These are phyloP conservation scores for Vaccinium macrocarpon DNA, from an alignment of 148 eudicot species.

Conservation along the genomic window DNA sequence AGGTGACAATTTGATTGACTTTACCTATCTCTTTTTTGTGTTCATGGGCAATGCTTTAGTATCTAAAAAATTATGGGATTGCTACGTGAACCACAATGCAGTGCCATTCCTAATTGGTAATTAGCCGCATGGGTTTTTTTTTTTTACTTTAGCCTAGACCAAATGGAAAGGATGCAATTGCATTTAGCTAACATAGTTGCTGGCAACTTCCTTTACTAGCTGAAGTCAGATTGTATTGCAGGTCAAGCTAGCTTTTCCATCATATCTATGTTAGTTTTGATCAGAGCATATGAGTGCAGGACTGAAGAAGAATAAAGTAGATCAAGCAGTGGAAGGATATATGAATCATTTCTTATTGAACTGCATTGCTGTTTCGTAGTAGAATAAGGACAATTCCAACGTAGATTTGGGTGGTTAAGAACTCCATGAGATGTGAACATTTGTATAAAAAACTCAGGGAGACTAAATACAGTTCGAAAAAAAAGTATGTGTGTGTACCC, in stretches of 20 bases:
- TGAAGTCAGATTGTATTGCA: background rate
- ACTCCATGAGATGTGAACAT: background rate
- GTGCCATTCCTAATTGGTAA: background rate
- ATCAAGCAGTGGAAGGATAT: background rate
- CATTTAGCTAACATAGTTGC: background rate
- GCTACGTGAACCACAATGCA: background rate
- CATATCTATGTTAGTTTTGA: slow-evolving; percentile 5
- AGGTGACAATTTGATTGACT: slow-evolving; percentile 47
- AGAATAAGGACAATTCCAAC: background rate
- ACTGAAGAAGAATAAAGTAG: background rate
- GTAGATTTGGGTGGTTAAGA: slow-evolving; percentile 1
- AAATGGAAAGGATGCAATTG: background rate
- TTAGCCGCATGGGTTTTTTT: background rate
- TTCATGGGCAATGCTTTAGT: background rate
- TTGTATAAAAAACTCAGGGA: background rate
- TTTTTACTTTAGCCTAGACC: background rate
- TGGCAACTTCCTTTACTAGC: background rate
- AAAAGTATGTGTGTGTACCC: background rate
- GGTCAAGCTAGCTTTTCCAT: background rate
- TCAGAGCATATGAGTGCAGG: background rate
- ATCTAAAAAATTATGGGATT: background rate
- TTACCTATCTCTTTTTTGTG: background rate
- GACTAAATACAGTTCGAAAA: background rate
- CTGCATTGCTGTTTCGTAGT: background rate
- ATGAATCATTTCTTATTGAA: background rate